Base-by-base conservation (phyloP, 805 yeast genomes). In the Schizosaccharomyces cryophilus region DNA sequence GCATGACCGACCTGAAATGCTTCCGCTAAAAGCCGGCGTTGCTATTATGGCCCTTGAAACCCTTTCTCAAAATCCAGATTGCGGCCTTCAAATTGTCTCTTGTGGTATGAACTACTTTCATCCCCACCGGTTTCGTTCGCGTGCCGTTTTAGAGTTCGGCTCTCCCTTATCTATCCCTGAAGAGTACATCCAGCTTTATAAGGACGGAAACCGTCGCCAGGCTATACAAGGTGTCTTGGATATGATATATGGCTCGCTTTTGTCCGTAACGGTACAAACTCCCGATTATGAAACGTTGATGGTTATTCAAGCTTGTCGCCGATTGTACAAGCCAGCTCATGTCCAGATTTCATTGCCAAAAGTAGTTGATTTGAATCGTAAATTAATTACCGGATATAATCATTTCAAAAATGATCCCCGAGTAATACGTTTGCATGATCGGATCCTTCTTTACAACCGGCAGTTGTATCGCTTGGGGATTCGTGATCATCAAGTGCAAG, bases 31-130 rank as follows among this genome's bases (percentile, higher is more conserved):
- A 69, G 96, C 97, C 0, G 98, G 98, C 64, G 96, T 93, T 7
- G 96, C 96, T 2, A 85, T 90, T 62, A 93, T 90, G 97, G 98
- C 97, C 0, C 75, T 93, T 38, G 98, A 97, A 7, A 93, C 97
- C 9, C 80, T 89, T 81, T 85, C 82, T 29, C 77, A 80, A 63
- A 79, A 85, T 66, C 87, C 93, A 0, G 78, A 79, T 56, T 81
- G 85, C 63, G 82, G 83, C 62, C 90, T 90, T 3, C 82, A 83
- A 66, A 87, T 90, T 65, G 95, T 93, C 15, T 97, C 97, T 3
- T 88, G 95, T 69, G 98, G 98, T 54, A 84, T 93, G 90, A 90
- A 90, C 72, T 90, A 90, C 72, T 90, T 90, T 78, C 95, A 87
- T 68, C 90, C 96, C 4, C 95, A 90, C 73, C 88, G 86, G 70